These are phyloP conservation scores for Botryobasidium botryosum DNA, from an alignment of 768 basidiomycete genomes.

Conservation along the genomic window DNA sequence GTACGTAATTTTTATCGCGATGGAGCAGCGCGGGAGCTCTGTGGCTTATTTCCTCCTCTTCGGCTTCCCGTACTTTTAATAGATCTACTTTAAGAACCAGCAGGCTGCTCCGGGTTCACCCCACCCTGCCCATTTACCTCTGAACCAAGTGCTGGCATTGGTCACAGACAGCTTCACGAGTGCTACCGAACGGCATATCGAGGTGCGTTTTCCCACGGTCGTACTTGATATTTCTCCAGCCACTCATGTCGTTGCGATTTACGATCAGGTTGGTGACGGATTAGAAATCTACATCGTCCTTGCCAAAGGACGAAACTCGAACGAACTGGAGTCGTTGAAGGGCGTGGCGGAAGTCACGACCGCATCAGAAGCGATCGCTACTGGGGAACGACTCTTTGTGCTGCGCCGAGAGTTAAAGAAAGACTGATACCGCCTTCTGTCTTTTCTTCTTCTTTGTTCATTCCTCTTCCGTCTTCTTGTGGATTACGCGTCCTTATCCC, in stretches of 20 bases:
- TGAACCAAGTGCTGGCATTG: slow-evolving; percentile 62
- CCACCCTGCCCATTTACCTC: slow-evolving; percentile 68
- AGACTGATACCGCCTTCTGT: slow-evolving; percentile 32
- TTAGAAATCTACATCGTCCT: slow-evolving; percentile 83
- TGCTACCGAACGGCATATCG: slow-evolving; percentile 96
- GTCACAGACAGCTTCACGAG: slow-evolving; percentile 94
- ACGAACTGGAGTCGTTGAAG: slow-evolving; percentile 36
- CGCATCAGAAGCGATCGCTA: slow-evolving; percentile 1
- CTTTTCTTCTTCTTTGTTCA: too few species aligned
- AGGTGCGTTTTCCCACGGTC: slow-evolving; percentile 32
- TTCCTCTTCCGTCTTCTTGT: too few species aligned
- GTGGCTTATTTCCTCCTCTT: background rate
- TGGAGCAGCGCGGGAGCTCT: background rate
- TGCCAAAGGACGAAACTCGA: slow-evolving; percentile 43
- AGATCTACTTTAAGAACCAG: slow-evolving; percentile 99
- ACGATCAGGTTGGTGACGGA: slow-evolving; percentile 73
- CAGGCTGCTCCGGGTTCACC: slow-evolving; percentile 48
- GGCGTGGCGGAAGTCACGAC: slow-evolving; percentile 46
- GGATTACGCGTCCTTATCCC: too few species aligned
- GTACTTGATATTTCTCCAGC: slow-evolving; percentile 2
- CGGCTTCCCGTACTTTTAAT: slow-evolving; percentile 7
- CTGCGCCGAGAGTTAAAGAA: slow-evolving; percentile 68
- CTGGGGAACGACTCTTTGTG: slow-evolving; percentile 53
- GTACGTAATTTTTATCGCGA: slow-evolving; percentile 30
- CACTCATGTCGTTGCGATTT: background rate